Base-by-base conservation (phyloP, 2,329 filamentous ascomycete species). In the Aureobasidium sp. region DNA sequence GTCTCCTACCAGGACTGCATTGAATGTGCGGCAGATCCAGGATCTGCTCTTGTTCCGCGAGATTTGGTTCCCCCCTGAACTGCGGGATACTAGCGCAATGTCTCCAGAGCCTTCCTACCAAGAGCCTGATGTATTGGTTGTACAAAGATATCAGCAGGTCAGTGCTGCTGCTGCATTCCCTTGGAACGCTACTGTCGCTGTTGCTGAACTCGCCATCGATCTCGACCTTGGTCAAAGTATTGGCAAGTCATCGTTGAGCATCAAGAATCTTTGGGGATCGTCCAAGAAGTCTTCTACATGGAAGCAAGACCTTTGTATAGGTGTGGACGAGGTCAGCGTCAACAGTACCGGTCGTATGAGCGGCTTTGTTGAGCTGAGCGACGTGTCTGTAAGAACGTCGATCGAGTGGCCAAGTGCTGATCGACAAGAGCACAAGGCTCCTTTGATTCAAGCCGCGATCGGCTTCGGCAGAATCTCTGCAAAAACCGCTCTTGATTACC, bases 41-140 rank as follows among this genome's bases (percentile, higher is more conserved):
- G 94, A 99, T 72, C 94, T 97, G 70, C 75, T 99, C 50, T 82
- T 99, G 0, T 99, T 99, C 78, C 85, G 91, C 25, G 94, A 99
- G 71, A 97, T 99, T 55, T 99, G 94, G 94, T 81, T 95, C 39
- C 93, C 94, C 1, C 84, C 86, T 32, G 89, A 94, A 69, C 82
- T 93, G 21, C 84, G 88, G 9, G 78, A 82, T 60, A 69, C 74
- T 15, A 63, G 66, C 8, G 61, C 71, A 71, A 7, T 70, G 71
- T 44, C 66, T 68, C 30, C 58, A 16, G 53, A 63, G 15, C 48
- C 62, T 3, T 61, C 64, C 10, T 37, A 45, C 21, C 41, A 50
- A 25, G 44, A 50, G 11, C 69, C 58, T 57, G 70, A 73, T n/a
- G 84, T 88, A 16, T 91, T 93, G 73, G 83, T 96, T 5, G 91